Evolutionary conservation across 768 basidiomycete species (phyloP).

Genomic region (Galerina sulciceps): DNA sequence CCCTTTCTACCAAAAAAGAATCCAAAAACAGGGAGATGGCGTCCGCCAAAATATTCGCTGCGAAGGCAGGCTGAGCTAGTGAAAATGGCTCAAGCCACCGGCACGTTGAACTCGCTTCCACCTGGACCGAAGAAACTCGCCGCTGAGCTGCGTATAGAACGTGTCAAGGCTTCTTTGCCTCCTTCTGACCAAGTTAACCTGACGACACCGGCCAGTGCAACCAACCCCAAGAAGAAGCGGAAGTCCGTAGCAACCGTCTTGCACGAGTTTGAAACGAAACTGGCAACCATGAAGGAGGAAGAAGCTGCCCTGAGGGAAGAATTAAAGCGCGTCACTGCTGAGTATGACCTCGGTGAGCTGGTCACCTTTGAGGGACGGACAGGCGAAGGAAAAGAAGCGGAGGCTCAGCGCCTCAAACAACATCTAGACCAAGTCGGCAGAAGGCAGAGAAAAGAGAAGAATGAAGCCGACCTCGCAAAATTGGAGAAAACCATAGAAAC

Average conservation of each 20-base stretch:
- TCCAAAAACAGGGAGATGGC: conserved; percentile 65
- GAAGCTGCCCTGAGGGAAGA: conserved; percentile 9
- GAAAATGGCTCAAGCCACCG: conserved; percentile 65
- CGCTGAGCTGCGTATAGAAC: conserved; percentile 20
- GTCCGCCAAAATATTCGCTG: conserved; percentile 70
- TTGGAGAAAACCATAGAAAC: not conserved
- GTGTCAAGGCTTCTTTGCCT: conserved; percentile 23
- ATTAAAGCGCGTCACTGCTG: not conserved
- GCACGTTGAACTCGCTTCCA: conserved; percentile 64
- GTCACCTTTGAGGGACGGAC: not conserved
- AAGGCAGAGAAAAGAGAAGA: not conserved
- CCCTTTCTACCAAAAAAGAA: conserved; percentile 74
- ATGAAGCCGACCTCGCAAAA: not conserved
- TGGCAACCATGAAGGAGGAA: not conserved
- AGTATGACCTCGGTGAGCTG: not conserved
- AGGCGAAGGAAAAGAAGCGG: not conserved
- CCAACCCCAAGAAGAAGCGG: not conserved
- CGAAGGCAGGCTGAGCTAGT: conserved; percentile 80
- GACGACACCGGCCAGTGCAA: not conserved
- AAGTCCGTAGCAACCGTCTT: not conserved
- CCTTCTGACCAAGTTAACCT: not conserved
- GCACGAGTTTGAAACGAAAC: not conserved
- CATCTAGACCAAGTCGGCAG: not conserved
- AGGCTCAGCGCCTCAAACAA: not conserved
- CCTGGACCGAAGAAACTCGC: conserved; percentile 61